These are phyloP conservation scores for Sarcodon aspratus DNA, from an alignment of 768 basidiomycete species.

Conservation along the genomic window DNA sequence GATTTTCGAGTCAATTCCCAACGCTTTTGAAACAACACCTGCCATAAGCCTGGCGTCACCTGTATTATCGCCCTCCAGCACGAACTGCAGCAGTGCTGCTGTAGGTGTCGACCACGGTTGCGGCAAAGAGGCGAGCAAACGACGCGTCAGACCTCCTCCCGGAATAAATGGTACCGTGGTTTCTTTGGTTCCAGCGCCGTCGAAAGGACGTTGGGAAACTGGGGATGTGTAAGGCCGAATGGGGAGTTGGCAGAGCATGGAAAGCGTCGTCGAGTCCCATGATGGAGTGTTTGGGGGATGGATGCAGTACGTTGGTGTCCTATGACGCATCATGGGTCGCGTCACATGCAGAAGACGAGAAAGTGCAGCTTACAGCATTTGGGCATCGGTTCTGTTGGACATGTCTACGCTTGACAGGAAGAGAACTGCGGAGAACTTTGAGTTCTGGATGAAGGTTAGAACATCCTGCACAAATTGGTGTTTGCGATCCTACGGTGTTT, in stretches of 20 bases:
- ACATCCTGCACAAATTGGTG: slow-evolving; percentile 51
- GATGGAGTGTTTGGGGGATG: slow-evolving; percentile 30
- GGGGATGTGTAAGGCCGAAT: slow-evolving; percentile 42
- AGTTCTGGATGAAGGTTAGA: slow-evolving; percentile 41
- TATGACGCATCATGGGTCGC: not conserved
- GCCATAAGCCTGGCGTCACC: slow-evolving; percentile 58
- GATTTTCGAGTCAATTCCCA: slow-evolving; percentile 25
- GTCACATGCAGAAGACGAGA: not conserved
- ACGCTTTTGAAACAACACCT: slow-evolving; percentile 34
- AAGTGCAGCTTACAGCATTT: slow-evolving; percentile 51
- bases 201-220: slow-evolving; percentile 21
- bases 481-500: slow-evolving; percentile 42
- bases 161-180: slow-evolving; percentile 59
- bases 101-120: slow-evolving; percentile 38
- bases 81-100: slow-evolving; percentile 59
- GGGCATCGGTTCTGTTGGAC: slow-evolving; percentile 60
- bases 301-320: slow-evolving; percentile 58
- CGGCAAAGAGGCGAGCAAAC: slow-evolving; percentile 41
- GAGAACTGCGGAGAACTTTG: slow-evolving; percentile 39
- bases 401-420: slow-evolving; percentile 71
- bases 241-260: slow-evolving; percentile 31
- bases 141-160: slow-evolving; percentile 62
- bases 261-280: slow-evolving; percentile 32
- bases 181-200: slow-evolving; percentile 2
- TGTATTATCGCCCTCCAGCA: slow-evolving; percentile 75